A percentile compares a stretch with the other conserved stretches of the same genome.
Conservation (phyloP, 768 basidiomycete genomes). For the Pulveroboletus frians region DNA sequence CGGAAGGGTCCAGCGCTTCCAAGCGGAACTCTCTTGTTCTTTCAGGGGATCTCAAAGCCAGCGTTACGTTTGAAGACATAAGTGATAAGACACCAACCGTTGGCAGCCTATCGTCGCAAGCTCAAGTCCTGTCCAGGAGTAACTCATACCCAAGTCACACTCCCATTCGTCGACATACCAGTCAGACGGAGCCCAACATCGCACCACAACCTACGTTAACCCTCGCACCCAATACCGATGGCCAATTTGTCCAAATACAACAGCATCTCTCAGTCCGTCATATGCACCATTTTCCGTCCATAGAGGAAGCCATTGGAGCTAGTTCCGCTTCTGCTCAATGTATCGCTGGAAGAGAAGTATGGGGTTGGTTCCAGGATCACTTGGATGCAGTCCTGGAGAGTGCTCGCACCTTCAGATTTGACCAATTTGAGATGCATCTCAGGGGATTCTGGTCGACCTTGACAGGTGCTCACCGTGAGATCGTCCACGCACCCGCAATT, state of each 20-base stretch:
- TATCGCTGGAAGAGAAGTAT: constrained; percentile 79
- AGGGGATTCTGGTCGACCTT: constrained; percentile 82
- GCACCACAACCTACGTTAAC: constrained; percentile 55
- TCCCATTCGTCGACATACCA: constrained; percentile 67
- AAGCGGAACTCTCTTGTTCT: constrained; percentile 73
- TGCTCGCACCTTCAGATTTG: constrained; percentile 73
- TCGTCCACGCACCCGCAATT: constrained; percentile 84
- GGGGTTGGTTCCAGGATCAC: constrained; percentile 92
- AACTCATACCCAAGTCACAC: constrained; percentile 62
- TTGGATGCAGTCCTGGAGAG: constrained; percentile 77
- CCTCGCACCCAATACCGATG: constrained; percentile 40
- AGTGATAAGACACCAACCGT: constrained; percentile 87
- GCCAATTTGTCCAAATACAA: constrained; percentile 45
- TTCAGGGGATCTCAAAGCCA: constrained; percentile 55
- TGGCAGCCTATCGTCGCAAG: constrained; percentile 69
- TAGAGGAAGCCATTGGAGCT: constrained; percentile 77
- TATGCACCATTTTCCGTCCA: constrained; percentile 75
- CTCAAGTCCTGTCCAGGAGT: constrained; percentile 56
- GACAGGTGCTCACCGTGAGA: constrained; percentile 71
- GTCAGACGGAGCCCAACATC: constrained; percentile 51
- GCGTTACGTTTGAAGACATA: constrained; percentile 55
- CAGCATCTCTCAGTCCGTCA: constrained; percentile 65
- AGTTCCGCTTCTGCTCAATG: constrained; percentile 72
- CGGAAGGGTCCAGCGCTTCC: constrained; percentile 68
- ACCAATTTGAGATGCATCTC: constrained; percentile 85